These are phyloP conservation scores for Camelina laxa DNA, from an alignment of 345 rosid species.

Conservation along the genomic window DNA sequence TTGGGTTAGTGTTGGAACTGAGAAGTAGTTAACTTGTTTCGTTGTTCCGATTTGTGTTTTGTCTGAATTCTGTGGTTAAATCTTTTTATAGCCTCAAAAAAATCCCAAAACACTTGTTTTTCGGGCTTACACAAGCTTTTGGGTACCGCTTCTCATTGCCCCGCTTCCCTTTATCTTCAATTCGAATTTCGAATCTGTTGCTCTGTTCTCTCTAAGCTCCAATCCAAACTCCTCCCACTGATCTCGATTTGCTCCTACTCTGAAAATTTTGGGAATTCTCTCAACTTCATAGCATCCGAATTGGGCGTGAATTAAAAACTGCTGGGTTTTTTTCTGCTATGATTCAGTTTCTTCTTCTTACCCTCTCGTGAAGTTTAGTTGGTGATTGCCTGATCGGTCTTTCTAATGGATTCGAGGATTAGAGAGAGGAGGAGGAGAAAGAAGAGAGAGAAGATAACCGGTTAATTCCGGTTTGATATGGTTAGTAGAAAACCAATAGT, in stretches of 20 bases:
- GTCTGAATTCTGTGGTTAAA: slow-evolving; percentile 50
- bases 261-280: slow-evolving; percentile 43
- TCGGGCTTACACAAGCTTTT: slow-evolving; percentile 45
- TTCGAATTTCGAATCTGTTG: slow-evolving; percentile 48
- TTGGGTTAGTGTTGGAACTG: slow-evolving; percentile 36
- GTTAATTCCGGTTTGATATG: no score
- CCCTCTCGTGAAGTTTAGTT: slow-evolving; percentile 46
- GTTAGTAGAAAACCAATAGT: no score
- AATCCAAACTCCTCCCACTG: slow-evolving; percentile 49
- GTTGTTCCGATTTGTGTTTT: slow-evolving; percentile 41
- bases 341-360: slow-evolving; percentile 50
- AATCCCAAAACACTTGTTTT: slow-evolving; percentile 42
- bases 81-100: slow-evolving; percentile 35
- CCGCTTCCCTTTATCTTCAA: slow-evolving; percentile 29
- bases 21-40: slow-evolving; percentile 36
- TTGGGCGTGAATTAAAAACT: slow-evolving; percentile 36
- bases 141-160: slow-evolving; percentile 54
- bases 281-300: slow-evolving; percentile 44
- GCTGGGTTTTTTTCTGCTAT: slow-evolving; percentile 42
- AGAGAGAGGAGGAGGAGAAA: no score
- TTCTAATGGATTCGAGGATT: neutral
- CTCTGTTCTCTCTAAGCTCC: slow-evolving; percentile 54
- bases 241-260: slow-evolving; percentile 58
- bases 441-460: no score
- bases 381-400: slow-evolving; percentile 32